Conservation (phyloP, 2,329 filamentous ascomycete genomes). For the Fusarium keratoplasticum region DNA sequence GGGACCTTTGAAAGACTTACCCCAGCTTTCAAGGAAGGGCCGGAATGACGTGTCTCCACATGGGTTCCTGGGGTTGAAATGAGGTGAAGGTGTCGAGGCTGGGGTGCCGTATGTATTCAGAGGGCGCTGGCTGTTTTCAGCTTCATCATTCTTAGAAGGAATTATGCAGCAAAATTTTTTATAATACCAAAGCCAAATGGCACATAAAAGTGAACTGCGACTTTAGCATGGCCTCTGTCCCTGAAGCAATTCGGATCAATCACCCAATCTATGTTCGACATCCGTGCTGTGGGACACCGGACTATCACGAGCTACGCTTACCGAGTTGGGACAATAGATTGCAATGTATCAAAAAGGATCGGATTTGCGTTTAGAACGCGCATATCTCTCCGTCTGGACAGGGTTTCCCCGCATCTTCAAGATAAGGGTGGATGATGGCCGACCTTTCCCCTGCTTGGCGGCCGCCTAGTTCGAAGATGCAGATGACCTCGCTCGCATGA, state of each 20-base stretch:
- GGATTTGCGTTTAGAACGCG: background rate
- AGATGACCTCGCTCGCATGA: background rate
- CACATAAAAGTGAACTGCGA: background rate
- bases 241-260: background rate
- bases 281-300: background rate
- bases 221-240: too few relatives aligned
- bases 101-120: background rate
- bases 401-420: constrained; percentile 11
- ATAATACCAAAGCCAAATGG: background rate
- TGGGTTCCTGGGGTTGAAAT: background rate
- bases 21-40: constrained; percentile 11
- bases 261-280: background rate
- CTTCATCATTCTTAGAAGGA: background rate
- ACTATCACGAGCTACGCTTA: background rate
- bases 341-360: background rate
- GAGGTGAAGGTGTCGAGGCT: background rate
- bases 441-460: background rate
- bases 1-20: background rate
- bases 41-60: constrained; percentile 5
- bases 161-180: background rate
- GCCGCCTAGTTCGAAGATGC: background rate
- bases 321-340: constrained; percentile 20
- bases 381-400: background rate
- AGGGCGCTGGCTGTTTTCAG: background rate
- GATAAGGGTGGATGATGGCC: background rate